Evolutionary conservation across 306 rosid species (phyloP), one percentile per base, ranked within the genome.

Genomic region (Acacia crassicarpa): DNA sequence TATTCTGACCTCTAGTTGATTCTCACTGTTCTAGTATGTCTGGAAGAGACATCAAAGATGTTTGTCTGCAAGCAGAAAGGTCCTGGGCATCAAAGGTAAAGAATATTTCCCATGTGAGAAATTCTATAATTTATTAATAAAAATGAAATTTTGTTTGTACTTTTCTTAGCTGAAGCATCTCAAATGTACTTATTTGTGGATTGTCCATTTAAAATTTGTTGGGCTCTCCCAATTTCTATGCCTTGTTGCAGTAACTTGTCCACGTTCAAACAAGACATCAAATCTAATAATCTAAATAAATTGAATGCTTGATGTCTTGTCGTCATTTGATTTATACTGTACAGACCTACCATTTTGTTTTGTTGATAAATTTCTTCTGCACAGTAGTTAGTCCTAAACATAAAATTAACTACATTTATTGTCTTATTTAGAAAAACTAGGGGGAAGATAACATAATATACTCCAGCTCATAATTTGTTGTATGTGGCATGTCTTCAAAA

Each of bases 1-100:
- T 61, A 44, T 40, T 62, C 8, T 62, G 33, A 33, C 46, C 17
- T 75, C 68, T 85, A 14, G 17, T 56, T 38, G 76, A 41, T 49
- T 69, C 45, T 41, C 77, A 41, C 58, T 78, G n/a, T 76, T 87
- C 84, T 87, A 95, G 99, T 69, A 91, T 93, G 98, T 91, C 95
- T 48, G 99, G 99, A 87, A 91, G 99, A 86, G 98, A 93, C 83
- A 95, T 95, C 65, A 88, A 90, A 91, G 98, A 91, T 69, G 74
- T 91, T 71, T 95, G 98, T 62, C 93, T 86, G 84, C 98, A 93
- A 87, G 98, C 98, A n/a, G 98, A 95, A 86, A 86, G 98, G 44
- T 86, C 91, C 4, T 91, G 98, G 98, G 99, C 97, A 67, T 93
- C 99, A 51, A 95, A 95, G 98, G 99, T 86, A 85, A 49, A 56